A percentile compares a stretch with the other conserved stretches of the same genome.
These are phyloP conservation scores for Carallia pectinifolia DNA, from an alignment of 345 rosid genomes.

Conservation along the genomic window DNA sequence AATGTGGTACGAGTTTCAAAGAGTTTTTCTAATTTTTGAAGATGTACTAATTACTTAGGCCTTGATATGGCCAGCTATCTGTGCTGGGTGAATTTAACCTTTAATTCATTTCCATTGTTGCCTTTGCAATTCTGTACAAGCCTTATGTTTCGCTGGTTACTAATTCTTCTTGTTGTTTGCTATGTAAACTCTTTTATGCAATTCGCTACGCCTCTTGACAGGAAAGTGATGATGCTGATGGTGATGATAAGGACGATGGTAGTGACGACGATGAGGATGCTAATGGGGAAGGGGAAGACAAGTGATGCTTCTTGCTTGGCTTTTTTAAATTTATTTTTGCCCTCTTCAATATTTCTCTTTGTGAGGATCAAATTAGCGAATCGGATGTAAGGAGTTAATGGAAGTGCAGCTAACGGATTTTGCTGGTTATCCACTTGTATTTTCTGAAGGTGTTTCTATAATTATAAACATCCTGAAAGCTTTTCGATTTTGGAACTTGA, in stretches of 20 bases:
- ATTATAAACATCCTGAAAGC: too few species aligned
- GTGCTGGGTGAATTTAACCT: too few species aligned
- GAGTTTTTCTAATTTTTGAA: too few species aligned
- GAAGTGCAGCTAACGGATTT: neutral
- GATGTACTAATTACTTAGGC: too few species aligned
- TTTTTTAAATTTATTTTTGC: neutral
- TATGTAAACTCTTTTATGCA: neutral
- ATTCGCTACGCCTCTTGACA: neutral
- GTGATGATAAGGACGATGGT: conserved; percentile 10
- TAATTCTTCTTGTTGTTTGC: neutral
- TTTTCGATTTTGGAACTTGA: too few species aligned
- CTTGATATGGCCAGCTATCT: too few species aligned
- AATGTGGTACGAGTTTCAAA: too few species aligned
- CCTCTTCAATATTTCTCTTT: neutral
- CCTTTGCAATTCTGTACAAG: too few species aligned
- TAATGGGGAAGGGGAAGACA: conserved; percentile 13
- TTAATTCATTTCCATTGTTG: too few species aligned
- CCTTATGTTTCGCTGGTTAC: too few species aligned
- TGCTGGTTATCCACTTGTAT: neutral
- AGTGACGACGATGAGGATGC: conserved; percentile 4
- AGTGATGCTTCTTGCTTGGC: conserved; percentile 1
- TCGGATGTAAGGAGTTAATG: neutral
- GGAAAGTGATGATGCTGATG: conserved; percentile 14
- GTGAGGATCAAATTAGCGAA: neutral
- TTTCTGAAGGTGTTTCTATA: too few species aligned